A percentile compares a stretch with the other conserved stretches of the same genome.
Evolutionary conservation across 2,329 filamentous ascomycete species (phyloP).

Genomic region (Verticillium nonalfalfae): DNA sequence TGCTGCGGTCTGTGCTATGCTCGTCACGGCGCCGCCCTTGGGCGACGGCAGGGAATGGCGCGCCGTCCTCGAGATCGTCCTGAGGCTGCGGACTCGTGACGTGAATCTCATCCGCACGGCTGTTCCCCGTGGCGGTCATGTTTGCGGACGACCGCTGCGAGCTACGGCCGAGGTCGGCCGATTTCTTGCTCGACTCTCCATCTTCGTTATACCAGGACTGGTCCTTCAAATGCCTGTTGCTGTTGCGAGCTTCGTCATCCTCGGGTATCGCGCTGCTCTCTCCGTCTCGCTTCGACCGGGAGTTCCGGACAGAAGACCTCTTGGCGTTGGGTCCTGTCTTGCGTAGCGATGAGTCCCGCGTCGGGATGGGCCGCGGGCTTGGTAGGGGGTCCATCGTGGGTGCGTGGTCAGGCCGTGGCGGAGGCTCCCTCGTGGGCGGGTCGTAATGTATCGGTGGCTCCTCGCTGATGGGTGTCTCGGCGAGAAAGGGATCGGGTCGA

Average conservation of each 20-base stretch:
- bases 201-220: background rate
- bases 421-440: slow-evolving; percentile 11
- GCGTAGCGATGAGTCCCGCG: slow-evolving; percentile 61
- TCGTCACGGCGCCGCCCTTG: slow-evolving; percentile 50
- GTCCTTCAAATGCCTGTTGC: slow-evolving; percentile 12
- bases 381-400: slow-evolving; percentile 16
- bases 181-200: slow-evolving; percentile 12
- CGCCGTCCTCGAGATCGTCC: slow-evolving; percentile 50
- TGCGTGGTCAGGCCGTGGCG: background rate
- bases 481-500: slow-evolving; percentile 41
- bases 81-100: background rate
- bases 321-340: slow-evolving; percentile 44
- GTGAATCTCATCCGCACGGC: background rate
- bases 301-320: slow-evolving; percentile 43
- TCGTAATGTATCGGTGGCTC: slow-evolving; percentile 33
- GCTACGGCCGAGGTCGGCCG: slow-evolving; percentile 17
- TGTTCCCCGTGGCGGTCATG: background rate
- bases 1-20: slow-evolving; percentile 37
- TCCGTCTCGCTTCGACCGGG: slow-evolving; percentile 42
- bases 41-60: slow-evolving; percentile 62
- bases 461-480: slow-evolving; percentile 49
- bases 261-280: slow-evolving; percentile 38
- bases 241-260: slow-evolving; percentile 21
- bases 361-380: slow-evolving; percentile 52
- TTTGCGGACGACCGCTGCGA: background rate